Evolutionary conservation across 2,329 filamentous ascomycete species (phyloP).

Genomic region (Alternaria burnsii): DNA sequence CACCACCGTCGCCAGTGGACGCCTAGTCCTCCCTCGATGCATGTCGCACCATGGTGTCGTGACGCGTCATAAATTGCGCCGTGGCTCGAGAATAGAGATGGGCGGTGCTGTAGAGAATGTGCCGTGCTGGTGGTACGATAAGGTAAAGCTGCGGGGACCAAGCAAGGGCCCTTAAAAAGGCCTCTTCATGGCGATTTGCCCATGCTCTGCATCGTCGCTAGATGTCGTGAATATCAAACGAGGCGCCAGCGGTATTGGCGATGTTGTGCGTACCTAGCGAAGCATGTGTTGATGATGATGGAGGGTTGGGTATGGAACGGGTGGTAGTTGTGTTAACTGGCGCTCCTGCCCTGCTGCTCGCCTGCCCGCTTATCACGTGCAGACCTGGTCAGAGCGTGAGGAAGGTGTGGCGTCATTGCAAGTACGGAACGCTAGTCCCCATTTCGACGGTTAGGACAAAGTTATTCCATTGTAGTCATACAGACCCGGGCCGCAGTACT

Average conservation of each 20-base stretch:
- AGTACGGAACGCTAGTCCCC: constrained; percentile 17
- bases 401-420: constrained; percentile 15
- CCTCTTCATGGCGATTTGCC: constrained; percentile 7
- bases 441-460: constrained; percentile 23
- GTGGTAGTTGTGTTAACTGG: constrained; percentile 2
- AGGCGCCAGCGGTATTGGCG: neutral
- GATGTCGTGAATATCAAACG: neutral
- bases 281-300: constrained; percentile 8
- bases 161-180: neutral
- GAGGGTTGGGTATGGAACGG: constrained; percentile 6
- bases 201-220: constrained; percentile 11
- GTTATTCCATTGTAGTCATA: constrained; percentile 29
- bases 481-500: constrained; percentile 11
- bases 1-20: neutral
- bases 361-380: constrained; percentile 14
- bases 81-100: neutral
- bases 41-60: neutral
- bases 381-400: neutral
- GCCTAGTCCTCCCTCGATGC: neutral
- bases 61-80: neutral
- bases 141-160: constrained; percentile 8
- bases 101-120: constrained; percentile 1
- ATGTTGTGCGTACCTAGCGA: neutral
- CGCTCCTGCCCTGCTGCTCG: constrained; percentile 2
- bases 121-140: neutral